Evolutionary conservation across 306 rosid species (phyloP).

Genomic region (Urtica urens): DNA sequence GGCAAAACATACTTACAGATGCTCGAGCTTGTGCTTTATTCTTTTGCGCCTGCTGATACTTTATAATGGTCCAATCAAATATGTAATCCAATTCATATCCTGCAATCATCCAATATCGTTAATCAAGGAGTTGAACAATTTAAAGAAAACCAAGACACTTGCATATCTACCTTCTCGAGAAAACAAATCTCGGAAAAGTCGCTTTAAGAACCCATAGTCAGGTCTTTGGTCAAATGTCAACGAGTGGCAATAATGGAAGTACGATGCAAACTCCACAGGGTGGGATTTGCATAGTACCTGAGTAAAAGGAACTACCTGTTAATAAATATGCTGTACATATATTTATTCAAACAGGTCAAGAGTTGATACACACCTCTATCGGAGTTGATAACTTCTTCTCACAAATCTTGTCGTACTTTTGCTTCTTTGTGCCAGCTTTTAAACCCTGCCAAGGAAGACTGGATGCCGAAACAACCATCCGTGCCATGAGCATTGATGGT

Average conservation of each 20-base stretch:
- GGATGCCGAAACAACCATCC: slow-evolving; percentile 14
- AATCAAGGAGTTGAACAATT: not conserved
- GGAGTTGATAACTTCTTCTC: slow-evolving; percentile 96
- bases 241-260: slow-evolving; percentile 90
- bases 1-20: slow-evolving; percentile 43
- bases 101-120: slow-evolving; percentile 24
- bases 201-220: slow-evolving; percentile 95
- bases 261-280: slow-evolving; percentile 91
- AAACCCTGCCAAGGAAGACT: slow-evolving; percentile 99
- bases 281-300: slow-evolving; percentile 84
- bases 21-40: slow-evolving; percentile 40
- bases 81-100: slow-evolving; percentile 78
- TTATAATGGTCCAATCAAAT: slow-evolving; percentile 85
- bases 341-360: slow-evolving; percentile 3
- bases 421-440: slow-evolving; percentile 95
- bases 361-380: slow-evolving; percentile 56
- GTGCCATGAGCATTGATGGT: no score
- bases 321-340: no score
- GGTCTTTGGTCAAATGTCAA: slow-evolving; percentile 92
- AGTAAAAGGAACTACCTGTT: slow-evolving; percentile 19
- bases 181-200: slow-evolving; percentile 81
- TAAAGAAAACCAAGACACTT: not conserved
- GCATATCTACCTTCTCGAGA: slow-evolving; percentile 60
- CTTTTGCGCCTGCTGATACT: slow-evolving; percentile 81
- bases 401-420: slow-evolving; percentile 92